Evolutionary conservation across 23 red algal species (phyloP), one percentile per base, ranked within the genome.

Genomic region (Gracilaria gracilis): DNA sequence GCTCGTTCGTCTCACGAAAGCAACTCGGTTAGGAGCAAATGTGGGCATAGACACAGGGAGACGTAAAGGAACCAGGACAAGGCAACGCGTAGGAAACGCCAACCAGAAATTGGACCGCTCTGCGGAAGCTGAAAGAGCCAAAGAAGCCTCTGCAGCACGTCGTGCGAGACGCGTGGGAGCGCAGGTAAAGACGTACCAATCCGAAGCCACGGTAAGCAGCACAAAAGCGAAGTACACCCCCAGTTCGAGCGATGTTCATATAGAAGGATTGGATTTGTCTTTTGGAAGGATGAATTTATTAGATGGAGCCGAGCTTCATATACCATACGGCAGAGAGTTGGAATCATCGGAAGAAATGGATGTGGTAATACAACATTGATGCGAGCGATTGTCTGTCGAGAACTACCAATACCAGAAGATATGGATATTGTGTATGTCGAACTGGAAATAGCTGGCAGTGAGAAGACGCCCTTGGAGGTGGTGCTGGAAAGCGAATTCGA

Each of bases 331-430:
- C 17, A 86, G 93, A 65, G 91, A 29, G 92, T 95, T 77, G 97
- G 97, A 34, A 57, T 98, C 24, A 84, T 95, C 38, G 97, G 93
- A 29, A 75, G 97, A 42, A 98, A 98, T 86, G 97, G 97, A 31
- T 87, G 91, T 59, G 97, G 97, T 13, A 98, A 98, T 71, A 94
- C 88, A 31, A 95, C 93, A 46, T 88, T 98, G 50, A 91, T 98
- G 93, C 77, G 91, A 25, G 93, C 97, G 28, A 86, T 98, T 64
- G 93, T 93, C 3, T 73, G 92, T 23, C 71, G 97, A 47, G 90
- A 95, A 80, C 93, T 98, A 35, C 97, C 97, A 36, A 59, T 98
- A 40, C 94, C 97, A 1, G 74, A 89, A 21, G 72, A 91, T 47
- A 94, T 98, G 79, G 90, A 93, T 59, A 87, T 94, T 59, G 75